phyloP scores from a whole-genome alignment of 768 basidiomycete species.

The Pisolithus sp. region DNA sequence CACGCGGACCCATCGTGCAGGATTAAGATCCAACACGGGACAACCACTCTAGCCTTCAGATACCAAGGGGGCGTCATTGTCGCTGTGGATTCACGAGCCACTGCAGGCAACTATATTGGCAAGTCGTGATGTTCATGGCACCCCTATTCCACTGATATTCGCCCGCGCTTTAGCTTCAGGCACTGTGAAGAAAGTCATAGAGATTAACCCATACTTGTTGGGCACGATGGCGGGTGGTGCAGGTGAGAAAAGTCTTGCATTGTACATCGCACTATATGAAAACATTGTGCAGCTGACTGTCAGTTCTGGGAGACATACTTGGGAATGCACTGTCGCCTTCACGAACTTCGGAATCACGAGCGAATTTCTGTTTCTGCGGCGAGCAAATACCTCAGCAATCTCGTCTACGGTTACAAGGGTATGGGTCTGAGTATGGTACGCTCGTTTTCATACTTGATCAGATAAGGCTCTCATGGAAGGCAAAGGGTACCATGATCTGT shows the following conservation, averaged over 20 bases:
- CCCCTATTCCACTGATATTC: not conserved
- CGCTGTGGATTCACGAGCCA: constrained; percentile 98
- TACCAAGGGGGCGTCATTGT: constrained; percentile 97
- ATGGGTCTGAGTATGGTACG: constrained; percentile 99
- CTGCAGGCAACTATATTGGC: constrained; percentile 97
- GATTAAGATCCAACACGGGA: constrained; percentile 99
- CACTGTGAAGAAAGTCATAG: constrained; percentile 99
- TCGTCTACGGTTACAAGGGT: constrained; percentile 97
- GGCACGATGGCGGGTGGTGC: constrained; percentile 99
- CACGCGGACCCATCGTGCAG: constrained; percentile 88
- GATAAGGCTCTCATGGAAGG: constrained; percentile 1
- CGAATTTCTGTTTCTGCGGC: constrained; percentile 99
- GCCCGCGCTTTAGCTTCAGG: constrained; percentile 62
- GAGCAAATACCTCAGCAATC: constrained; percentile 93
- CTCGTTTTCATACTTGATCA: constrained; percentile 5
- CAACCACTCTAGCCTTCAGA: constrained; percentile 95
- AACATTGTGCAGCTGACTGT: constrained; percentile 64
- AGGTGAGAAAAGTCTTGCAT: constrained; percentile 42
- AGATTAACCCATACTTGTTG: constrained; percentile 98
- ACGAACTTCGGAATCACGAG: constrained; percentile 94
- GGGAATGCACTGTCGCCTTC: constrained; percentile 93
- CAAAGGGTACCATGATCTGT: constrained; percentile 97
- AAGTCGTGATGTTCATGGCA: constrained; percentile 18
- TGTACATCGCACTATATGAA: constrained; percentile 4
- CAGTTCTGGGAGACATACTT: constrained; percentile 99